Base-by-base conservation (phyloP, 352 stramenopile genomes). In the Phytophthora palmivora region DNA sequence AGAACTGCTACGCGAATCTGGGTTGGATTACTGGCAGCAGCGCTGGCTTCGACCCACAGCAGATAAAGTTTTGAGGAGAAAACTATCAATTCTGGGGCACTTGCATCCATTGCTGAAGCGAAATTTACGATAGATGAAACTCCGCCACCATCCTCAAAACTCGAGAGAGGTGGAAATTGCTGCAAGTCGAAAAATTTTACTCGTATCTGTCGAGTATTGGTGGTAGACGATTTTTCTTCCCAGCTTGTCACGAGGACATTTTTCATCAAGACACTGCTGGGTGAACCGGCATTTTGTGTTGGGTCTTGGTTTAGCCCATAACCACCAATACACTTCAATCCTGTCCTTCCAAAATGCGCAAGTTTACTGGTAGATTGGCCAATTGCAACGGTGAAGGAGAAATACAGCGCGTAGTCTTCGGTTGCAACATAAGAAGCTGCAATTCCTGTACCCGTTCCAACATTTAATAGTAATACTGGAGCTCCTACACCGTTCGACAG, bases 1-100 rank as follows among this genome's bases (percentile, higher is more conserved):
- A 83, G 82, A 6, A 76, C 30, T 11, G 71, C 72, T 4, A 88
- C 67, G 2, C 74, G 80, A 18, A 91, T 79, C 45, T 88, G 81
- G 0, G 68, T 76, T 0, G 74, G 77, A 28, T 74, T 75, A 12
- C 67, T 74, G 0, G 50, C 43, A 3, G 26, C 61, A 18, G 44
- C 8, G 19, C 65, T 79, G 0, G 37, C 48, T 54, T 93, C 84
- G 53, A 78, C 64, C 84, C 84, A 93, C 1, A 74, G 51, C 1
- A 81, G 14, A 38, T 89, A 89, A 21, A 91, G 26, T 8, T 71
- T 79, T 1, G 54, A 63, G 0, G 37, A 37, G 5, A 78, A 60
- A 0, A 38, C 34, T 1, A 82, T 45, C 0, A 87, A 18, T 22
- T 69, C 70, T 0, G 80, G 74, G 0, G 51, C 42, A 3, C 24